These are phyloP conservation scores for Seiridium unicorne DNA, from an alignment of 2,329 filamentous ascomycete genomes.

Conservation along the genomic window DNA sequence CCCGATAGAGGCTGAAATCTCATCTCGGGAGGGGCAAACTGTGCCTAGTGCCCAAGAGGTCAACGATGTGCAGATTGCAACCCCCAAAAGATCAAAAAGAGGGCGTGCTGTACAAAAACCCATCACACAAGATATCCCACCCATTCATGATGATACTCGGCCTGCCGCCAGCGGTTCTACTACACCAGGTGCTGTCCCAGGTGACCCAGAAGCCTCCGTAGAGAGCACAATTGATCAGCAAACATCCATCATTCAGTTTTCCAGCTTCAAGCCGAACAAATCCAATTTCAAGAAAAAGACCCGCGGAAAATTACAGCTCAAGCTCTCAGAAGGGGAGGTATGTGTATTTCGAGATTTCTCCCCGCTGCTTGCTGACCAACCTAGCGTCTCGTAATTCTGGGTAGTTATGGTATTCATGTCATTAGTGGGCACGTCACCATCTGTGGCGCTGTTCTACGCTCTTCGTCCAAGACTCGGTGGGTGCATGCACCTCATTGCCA, in stretches of 20 bases:
- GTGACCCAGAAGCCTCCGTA: neutral
- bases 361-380: conserved; percentile 14
- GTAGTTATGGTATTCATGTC: conserved; percentile 66
- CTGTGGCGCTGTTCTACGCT: conserved; percentile 60
- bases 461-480: conserved; percentile 47
- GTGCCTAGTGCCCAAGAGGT: neutral
- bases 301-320: conserved; percentile 21
- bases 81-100: conserved; percentile 17
- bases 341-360: conserved; percentile 2
- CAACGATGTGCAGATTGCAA: neutral
- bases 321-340: conserved; percentile 26
- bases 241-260: conserved; percentile 18
- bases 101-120: neutral
- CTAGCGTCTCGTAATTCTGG: conserved; percentile 62
- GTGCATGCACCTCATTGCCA: conserved; percentile 68
- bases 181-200: neutral
- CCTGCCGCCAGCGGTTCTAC: neutral
- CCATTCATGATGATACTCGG: neutral
- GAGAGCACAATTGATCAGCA: conserved; percentile 9
- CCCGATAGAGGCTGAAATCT: neutral
- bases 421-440: conserved; percentile 61
- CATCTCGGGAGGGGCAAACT: neutral
- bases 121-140: neutral
- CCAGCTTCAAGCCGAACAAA: conserved; percentile 25
- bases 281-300: conserved; percentile 20